phyloP scores from a whole-genome alignment of 2,329 filamentous ascomycete genomes.

The Zasmidium angulare region DNA sequence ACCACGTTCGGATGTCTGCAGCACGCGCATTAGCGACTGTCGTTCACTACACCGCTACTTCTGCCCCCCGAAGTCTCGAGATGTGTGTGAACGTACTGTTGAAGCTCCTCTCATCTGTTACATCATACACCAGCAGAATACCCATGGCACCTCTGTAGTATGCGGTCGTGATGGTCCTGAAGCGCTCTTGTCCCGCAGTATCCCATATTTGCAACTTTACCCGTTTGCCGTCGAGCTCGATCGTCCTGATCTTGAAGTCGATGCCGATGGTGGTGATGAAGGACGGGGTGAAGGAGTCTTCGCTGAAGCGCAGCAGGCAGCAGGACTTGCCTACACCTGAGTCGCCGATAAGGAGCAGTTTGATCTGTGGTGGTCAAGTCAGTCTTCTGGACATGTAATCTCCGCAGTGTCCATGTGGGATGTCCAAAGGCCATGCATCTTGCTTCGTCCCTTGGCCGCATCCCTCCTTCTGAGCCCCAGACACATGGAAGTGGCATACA shows the following conservation, averaged over 20 bases:
- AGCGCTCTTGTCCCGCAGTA: constrained; percentile 95
- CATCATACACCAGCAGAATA: constrained; percentile 95
- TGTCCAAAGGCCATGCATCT: neutral
- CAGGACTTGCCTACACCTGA: constrained; percentile 96
- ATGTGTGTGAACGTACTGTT: constrained; percentile 67
- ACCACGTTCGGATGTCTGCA: constrained; percentile 97
- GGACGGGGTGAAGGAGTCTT: constrained; percentile 94
- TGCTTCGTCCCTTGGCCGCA: neutral
- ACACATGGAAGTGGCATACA: constrained; percentile 32
- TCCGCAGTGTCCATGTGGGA: neutral
- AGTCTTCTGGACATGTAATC: neutral
- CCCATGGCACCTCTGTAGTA: constrained; percentile 99
- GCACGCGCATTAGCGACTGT: constrained; percentile 21
- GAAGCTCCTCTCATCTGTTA: constrained; percentile 93
- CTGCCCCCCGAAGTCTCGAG: neutral
- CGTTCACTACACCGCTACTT: neutral
- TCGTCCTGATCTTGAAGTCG: constrained; percentile 99
- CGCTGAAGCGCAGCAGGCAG: constrained; percentile 93
- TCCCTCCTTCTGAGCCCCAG: neutral
- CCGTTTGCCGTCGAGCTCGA: constrained; percentile 97
- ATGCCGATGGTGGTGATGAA: constrained; percentile 99
- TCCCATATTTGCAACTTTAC: constrained; percentile 99
- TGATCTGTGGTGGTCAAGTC: constrained; percentile 64
- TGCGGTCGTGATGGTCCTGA: constrained; percentile 97
- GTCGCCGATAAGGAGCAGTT: constrained; percentile 93